Percentiles rank a stretch among this genome's conserved stretches.
Evolutionary conservation across 345 rosid species (phyloP).

Genomic region (Anacardium occidentale): DNA sequence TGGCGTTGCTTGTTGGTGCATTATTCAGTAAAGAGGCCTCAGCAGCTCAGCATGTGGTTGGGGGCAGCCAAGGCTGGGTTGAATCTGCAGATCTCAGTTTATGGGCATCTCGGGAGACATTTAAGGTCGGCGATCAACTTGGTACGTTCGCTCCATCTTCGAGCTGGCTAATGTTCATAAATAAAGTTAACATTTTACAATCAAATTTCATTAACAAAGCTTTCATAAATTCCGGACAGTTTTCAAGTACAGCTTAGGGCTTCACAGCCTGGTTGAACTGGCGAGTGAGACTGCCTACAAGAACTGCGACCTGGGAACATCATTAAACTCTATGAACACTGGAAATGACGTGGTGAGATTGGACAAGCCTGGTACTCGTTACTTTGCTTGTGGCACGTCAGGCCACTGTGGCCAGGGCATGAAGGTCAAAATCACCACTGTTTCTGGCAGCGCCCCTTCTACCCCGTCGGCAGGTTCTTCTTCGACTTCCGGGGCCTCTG

Average conservation of each 20-base stretch:
- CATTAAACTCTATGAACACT: slow-evolving; percentile 54
- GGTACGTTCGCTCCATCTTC: slow-evolving; percentile 37
- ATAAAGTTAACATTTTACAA: background rate
- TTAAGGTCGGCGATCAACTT: slow-evolving; percentile 80
- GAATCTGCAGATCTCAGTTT: slow-evolving; percentile 67
- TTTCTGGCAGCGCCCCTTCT: slow-evolving; percentile 49
- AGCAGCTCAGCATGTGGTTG: slow-evolving; percentile 65
- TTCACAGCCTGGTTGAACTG: slow-evolving; percentile 86
- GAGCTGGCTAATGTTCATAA: too few relatives aligned
- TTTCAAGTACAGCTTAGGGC: slow-evolving; percentile 71
- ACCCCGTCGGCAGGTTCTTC: slow-evolving; percentile 36
- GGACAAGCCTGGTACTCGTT: slow-evolving; percentile 63
- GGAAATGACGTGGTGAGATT: slow-evolving; percentile 80
- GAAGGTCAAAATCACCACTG: slow-evolving; percentile 72
- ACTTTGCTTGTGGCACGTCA: slow-evolving; percentile 78
- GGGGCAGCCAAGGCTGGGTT: slow-evolving; percentile 94
- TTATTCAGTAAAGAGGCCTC: slow-evolving; percentile 31
- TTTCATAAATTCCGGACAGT: slow-evolving; percentile 31
- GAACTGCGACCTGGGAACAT: slow-evolving; percentile 70
- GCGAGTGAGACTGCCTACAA: slow-evolving; percentile 68
- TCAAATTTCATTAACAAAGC: background rate
- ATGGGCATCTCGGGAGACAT: slow-evolving; percentile 63
- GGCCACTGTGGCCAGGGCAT: slow-evolving; percentile 90
- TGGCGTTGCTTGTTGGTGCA: slow-evolving; percentile 38
- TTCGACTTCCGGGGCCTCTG: slow-evolving; percentile 25